phyloP scores from a whole-genome alignment of 2,329 filamentous ascomycete species.

The Phaeosphaeriaceae sp. region DNA sequence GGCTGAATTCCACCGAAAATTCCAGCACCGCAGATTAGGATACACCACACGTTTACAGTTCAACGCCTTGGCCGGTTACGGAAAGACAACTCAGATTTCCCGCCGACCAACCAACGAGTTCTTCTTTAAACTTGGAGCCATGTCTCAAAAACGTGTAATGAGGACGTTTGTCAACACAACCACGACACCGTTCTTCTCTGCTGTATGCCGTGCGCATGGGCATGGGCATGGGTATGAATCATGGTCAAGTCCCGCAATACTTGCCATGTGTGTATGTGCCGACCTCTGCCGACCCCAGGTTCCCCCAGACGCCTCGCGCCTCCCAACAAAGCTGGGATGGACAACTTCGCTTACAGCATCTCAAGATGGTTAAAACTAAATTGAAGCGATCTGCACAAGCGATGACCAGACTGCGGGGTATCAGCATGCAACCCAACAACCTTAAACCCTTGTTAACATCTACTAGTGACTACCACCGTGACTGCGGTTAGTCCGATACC shows the following conservation, averaged over 20 bases:
- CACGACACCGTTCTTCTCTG: too few species aligned
- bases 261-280: too few species aligned
- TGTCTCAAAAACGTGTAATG: too few species aligned
- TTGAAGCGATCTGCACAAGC: conserved; percentile 2
- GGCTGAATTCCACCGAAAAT: conserved; percentile 3
- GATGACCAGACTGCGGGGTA: conserved; percentile 2
- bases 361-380: background rate
- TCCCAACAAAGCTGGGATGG: conserved; percentile 1
- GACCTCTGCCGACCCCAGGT: background rate
- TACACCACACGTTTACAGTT: background rate
- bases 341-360: background rate
- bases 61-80: background rate
- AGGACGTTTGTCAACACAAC: too few species aligned
- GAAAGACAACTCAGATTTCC: background rate
- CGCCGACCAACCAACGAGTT: background rate
- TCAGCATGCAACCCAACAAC: background rate
- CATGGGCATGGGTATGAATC: too few species aligned
- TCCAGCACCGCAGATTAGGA: background rate
- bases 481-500: background rate
- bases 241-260: too few species aligned
- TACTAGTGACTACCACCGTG: background rate
- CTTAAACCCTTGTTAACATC: background rate
- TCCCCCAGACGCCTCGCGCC: conserved; percentile 6
- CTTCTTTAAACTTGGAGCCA: too few species aligned
- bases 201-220: too few species aligned